These are phyloP conservation scores for Kuraishia ogatae DNA, from an alignment of 805 yeast genomes.

Conservation along the genomic window DNA sequence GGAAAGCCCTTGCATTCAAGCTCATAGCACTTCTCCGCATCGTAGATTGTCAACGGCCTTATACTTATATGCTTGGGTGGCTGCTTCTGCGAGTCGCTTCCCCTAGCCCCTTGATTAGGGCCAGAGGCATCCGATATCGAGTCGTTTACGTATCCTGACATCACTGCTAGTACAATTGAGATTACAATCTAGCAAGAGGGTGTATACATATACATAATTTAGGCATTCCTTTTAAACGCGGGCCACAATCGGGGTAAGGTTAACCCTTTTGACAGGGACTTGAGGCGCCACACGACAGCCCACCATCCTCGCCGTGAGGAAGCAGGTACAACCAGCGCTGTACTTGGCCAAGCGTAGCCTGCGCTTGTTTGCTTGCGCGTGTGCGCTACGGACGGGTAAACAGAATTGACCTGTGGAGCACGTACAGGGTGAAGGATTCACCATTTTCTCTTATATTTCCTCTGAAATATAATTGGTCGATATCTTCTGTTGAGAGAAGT, in stretches of 20 bases:
- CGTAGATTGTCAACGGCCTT: slow-evolving; percentile 75
- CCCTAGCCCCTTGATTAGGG: neutral
- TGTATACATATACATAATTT: no score
- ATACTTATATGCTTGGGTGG: slow-evolving; percentile 53
- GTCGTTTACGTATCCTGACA: neutral
- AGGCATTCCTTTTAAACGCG: neutral
- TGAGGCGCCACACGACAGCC: neutral
- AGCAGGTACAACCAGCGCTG: neutral
- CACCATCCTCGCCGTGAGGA: neutral
- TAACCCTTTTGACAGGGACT: neutral
- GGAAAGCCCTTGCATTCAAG: slow-evolving; percentile 69
- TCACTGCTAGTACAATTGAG: neutral
- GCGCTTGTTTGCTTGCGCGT: neutral
- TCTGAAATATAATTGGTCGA: no score
- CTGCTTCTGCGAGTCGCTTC: neutral
- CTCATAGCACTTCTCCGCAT: slow-evolving; percentile 48
- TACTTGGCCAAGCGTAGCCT: neutral
- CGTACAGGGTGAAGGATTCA: no score
- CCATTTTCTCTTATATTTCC: no score
- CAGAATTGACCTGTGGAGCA: no score
- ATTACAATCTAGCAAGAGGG: neutral
- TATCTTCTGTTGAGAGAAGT: no score
- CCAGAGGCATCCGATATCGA: neutral
- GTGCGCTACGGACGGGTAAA: neutral
- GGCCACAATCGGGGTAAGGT: neutral